Percentiles rank a stretch among this genome's conserved stretches.
These are phyloP conservation scores for Fistulina hepatica DNA, from an alignment of 1,284 basidiomycete genomes.

Conservation along the genomic window DNA sequence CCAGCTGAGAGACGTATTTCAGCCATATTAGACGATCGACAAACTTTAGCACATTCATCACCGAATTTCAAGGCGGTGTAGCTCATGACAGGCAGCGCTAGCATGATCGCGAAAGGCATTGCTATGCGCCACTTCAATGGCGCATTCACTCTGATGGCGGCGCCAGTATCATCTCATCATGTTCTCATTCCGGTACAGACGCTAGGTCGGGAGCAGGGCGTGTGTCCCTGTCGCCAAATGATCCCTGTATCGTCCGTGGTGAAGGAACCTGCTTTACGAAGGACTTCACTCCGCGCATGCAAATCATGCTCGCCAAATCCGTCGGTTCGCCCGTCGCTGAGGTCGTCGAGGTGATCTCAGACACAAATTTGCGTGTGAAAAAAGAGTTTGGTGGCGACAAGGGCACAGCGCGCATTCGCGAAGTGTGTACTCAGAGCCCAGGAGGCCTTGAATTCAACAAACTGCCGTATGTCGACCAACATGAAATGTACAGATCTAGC, in stretches of 20 bases:
- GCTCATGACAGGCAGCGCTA: slow-evolving; percentile 77
- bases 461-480: slow-evolving; percentile 82
- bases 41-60: slow-evolving; percentile 91
- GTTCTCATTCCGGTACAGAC: too few species aligned
- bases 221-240: slow-evolving; percentile 60
- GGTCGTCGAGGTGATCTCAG: slow-evolving; percentile 82
- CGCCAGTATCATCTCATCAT: too few species aligned
- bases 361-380: slow-evolving; percentile 78
- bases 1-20: background rate
- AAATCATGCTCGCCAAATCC: slow-evolving; percentile 82
- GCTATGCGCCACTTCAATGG: slow-evolving; percentile 57
- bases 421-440: slow-evolving; percentile 41
- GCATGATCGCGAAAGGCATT: slow-evolving; percentile 73
- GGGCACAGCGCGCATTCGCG: slow-evolving; percentile 58
- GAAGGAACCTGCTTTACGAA: slow-evolving; percentile 70
- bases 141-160: slow-evolving; percentile 56
- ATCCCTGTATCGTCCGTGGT: slow-evolving; percentile 76
- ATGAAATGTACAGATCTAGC: slow-evolving; percentile 95
- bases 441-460: slow-evolving; percentile 66
- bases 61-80: slow-evolving; percentile 96
- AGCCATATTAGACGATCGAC: slow-evolving; percentile 17
- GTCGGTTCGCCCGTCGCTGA: slow-evolving; percentile 74
- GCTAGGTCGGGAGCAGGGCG: slow-evolving; percentile 72
- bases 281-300: slow-evolving; percentile 72
- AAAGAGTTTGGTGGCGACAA: slow-evolving; percentile 85